Evolutionary conservation across 2,329 filamentous ascomycete genomes (phyloP).

Genomic region (Boeremia lycopersici): DNA sequence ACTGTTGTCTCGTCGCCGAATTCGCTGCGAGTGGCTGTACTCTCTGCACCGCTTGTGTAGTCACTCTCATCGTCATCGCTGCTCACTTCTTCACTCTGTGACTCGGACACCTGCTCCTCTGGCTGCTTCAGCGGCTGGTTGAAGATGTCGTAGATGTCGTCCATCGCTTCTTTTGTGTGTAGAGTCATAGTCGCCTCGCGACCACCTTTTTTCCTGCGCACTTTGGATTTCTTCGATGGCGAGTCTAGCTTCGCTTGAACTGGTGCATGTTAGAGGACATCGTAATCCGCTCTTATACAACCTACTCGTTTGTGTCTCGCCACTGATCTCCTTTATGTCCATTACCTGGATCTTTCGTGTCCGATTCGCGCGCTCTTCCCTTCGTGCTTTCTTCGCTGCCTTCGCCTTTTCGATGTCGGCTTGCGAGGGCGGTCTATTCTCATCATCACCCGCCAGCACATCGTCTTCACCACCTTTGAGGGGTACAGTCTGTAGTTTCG

Average conservation of each 20-base stretch:
- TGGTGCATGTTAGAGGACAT: slow-evolving; percentile 47
- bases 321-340: slow-evolving; percentile 69
- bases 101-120: slow-evolving; percentile 54
- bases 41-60: slow-evolving; percentile 86
- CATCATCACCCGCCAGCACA: slow-evolving; percentile 48
- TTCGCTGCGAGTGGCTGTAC: slow-evolving; percentile 78
- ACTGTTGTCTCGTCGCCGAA: slow-evolving; percentile 65
- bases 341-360: slow-evolving; percentile 72
- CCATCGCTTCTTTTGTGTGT: slow-evolving; percentile 91
- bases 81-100: slow-evolving; percentile 69
- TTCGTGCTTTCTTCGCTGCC: slow-evolving; percentile 52
- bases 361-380: slow-evolving; percentile 56
- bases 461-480: slow-evolving; percentile 45
- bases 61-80: slow-evolving; percentile 65
- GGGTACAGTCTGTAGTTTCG: slow-evolving; percentile 36
- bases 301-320: slow-evolving; percentile 89
- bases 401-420: slow-evolving; percentile 65
- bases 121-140: slow-evolving; percentile 75
- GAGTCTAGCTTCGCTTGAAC: slow-evolving; percentile 95
- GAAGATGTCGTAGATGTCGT: slow-evolving; percentile 97
- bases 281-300: slow-evolving; percentile 16
- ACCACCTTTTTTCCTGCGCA: slow-evolving; percentile 73
- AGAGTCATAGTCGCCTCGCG: slow-evolving; percentile 96
- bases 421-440: slow-evolving; percentile 53
- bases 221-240: slow-evolving; percentile 76